Percentiles rank a stretch among this genome's conserved stretches.
Conservation (phyloP, 2,329 filamentous ascomycete genomes). For the Coniochaeta pulveracea region DNA sequence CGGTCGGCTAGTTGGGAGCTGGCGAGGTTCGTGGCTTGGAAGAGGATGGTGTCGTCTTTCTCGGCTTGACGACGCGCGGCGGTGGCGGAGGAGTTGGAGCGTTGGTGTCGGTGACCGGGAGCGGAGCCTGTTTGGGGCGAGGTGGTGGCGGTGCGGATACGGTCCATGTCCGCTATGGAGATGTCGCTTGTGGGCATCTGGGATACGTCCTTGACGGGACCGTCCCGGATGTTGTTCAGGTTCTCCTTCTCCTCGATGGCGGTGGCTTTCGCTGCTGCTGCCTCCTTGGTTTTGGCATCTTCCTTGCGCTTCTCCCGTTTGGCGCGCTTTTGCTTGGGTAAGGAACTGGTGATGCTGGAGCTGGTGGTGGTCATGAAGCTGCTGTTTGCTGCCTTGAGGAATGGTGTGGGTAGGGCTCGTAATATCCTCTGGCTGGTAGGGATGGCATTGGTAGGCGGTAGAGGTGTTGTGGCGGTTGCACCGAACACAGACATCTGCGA, state of each 20-base stretch:
- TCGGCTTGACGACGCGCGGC: conserved; percentile 9
- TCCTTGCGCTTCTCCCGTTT: conserved; percentile 20
- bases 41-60: conserved; percentile 22
- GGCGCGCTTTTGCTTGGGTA: conserved; percentile 56
- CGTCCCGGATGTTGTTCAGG: conserved; percentile 15
- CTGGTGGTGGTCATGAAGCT: conserved; percentile 91
- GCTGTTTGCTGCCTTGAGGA: conserved; percentile 89
- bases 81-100: conserved; percentile 11
- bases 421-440: conserved; percentile 88
- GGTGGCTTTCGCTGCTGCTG: conserved; percentile 17
- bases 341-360: conserved; percentile 68
- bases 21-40: conserved; percentile 32
- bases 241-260: conserved; percentile 39
- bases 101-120: conserved; percentile 12
- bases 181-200: conserved; percentile 15
- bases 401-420: conserved; percentile 76
- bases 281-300: conserved; percentile 18
- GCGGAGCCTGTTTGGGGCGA: conserved; percentile 10
- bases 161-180: conserved; percentile 39
- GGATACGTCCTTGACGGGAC: conserved; percentile 7
- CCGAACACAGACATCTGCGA: conserved; percentile 80
- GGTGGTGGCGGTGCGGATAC: conserved; percentile 21
- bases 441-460: conserved; percentile 73
- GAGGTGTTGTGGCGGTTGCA: conserved; percentile 50
- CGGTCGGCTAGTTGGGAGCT: conserved; percentile 51